These are phyloP conservation scores for Boletus calvinii DNA, from an alignment of 1,284 basidiomycete species.

Conservation along the genomic window DNA sequence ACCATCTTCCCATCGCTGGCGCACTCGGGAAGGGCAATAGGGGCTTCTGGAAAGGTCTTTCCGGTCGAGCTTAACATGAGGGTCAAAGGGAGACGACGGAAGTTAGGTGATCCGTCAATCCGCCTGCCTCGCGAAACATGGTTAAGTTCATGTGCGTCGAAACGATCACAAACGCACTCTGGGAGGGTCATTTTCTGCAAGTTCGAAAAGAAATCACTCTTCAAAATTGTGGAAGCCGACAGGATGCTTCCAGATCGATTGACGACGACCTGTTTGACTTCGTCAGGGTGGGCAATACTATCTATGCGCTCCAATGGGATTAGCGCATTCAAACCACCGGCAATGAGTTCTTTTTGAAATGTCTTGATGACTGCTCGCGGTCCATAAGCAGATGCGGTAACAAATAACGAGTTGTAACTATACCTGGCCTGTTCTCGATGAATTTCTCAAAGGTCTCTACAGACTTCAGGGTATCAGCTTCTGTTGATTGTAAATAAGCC, in stretches of 20 bases:
- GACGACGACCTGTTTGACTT: conserved; percentile 82
- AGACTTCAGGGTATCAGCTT: conserved; percentile 77
- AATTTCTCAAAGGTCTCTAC: conserved; percentile 81
- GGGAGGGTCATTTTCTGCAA: conserved; percentile 94
- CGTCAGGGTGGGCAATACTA: conserved; percentile 84
- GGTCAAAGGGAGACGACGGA: conserved; percentile 75
- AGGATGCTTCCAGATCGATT: conserved; percentile 86
- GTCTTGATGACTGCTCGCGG: conserved; percentile 82
- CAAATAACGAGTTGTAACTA: conserved; percentile 8
- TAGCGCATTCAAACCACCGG: conserved; percentile 78
- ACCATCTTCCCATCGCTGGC: conserved; percentile 62
- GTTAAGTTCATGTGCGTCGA: conserved; percentile 1
- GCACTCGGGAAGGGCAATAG: conserved; percentile 37
- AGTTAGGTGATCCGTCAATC: conserved; percentile 92
- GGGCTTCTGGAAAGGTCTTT: conserved; percentile 33
- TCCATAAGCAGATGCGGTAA: not conserved
- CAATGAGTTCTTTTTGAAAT: conserved; percentile 87
- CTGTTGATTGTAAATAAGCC: conserved; percentile 85
- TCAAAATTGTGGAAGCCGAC: conserved; percentile 92
- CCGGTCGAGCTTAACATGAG: conserved; percentile 43
- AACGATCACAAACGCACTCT: conserved; percentile 55
- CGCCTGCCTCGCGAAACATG: conserved; percentile 49
- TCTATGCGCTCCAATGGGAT: conserved; percentile 83
- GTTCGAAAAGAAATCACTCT: conserved; percentile 96
- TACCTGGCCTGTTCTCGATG: conserved; percentile 80